A percentile compares a stretch with the other conserved stretches of the same genome.
Conservation (phyloP, 2,329 filamentous ascomycete genomes). For the Alternaria consortialis region DNA sequence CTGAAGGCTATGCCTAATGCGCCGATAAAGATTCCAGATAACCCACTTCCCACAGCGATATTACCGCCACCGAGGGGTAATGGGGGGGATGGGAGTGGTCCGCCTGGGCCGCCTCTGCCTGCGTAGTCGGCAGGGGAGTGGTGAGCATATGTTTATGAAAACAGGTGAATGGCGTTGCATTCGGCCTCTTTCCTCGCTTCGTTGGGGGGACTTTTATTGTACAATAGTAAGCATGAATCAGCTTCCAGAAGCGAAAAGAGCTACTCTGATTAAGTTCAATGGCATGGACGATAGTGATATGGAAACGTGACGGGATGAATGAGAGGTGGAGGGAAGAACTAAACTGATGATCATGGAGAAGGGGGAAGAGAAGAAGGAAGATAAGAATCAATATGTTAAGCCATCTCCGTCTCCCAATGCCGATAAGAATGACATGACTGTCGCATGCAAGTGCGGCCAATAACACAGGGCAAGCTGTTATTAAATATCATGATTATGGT, state of each 20-base stretch:
- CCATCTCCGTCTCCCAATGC: too few relatives aligned
- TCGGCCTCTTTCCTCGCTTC: not conserved
- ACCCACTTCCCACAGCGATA: conserved; percentile 22
- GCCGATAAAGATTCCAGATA: conserved; percentile 74
- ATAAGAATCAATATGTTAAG: too few relatives aligned
- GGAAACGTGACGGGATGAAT: too few relatives aligned
- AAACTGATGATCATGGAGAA: too few relatives aligned
- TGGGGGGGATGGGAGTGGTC: conserved; percentile 20
- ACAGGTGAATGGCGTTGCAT: not conserved
- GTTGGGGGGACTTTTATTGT: not conserved
- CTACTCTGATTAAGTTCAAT: not conserved
- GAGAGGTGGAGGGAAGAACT: too few relatives aligned
- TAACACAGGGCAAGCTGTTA: too few relatives aligned
- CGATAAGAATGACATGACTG: too few relatives aligned
- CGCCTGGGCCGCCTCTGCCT: conserved; percentile 28
- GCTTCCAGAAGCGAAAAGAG: not conserved
- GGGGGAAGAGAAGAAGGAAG: too few relatives aligned
- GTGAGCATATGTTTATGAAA: not conserved
- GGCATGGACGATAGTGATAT: too few relatives aligned
- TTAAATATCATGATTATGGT: too few relatives aligned
- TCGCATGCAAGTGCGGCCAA: too few relatives aligned
- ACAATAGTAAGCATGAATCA: not conserved
- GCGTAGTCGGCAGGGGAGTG: conserved; percentile 18
- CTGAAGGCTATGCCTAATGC: conserved; percentile 65
- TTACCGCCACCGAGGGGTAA: conserved; percentile 32